Evolutionary conservation across 2,329 filamentous ascomycete species (phyloP).

Genomic region (Zasmidium citrigriseum): DNA sequence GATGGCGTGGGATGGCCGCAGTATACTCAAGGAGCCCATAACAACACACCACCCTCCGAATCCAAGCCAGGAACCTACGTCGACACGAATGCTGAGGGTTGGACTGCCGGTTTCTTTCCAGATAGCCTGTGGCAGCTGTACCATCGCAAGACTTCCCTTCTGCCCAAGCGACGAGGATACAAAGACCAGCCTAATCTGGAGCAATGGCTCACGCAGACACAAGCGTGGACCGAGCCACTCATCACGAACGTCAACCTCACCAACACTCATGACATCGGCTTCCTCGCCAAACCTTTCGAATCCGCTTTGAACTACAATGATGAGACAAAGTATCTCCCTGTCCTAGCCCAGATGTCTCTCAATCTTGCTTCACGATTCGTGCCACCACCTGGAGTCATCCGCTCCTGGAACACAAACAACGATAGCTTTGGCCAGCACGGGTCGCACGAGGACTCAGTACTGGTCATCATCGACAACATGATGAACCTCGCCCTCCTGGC

Average conservation of each 20-base stretch:
- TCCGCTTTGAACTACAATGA: slow-evolving; percentile 14
- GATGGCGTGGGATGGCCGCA: slow-evolving; percentile 17
- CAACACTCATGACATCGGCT: slow-evolving; percentile 20
- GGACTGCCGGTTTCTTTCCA: slow-evolving; percentile 20
- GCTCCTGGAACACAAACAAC: slow-evolving; percentile 19
- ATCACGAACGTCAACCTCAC: slow-evolving; percentile 17
- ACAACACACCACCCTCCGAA: slow-evolving; percentile 16
- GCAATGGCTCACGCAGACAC: slow-evolving; percentile 15
- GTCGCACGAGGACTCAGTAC: slow-evolving; percentile 17
- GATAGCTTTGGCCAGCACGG: slow-evolving; percentile 5
- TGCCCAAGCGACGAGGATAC: neutral
- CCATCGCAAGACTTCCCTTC: slow-evolving; percentile 2
- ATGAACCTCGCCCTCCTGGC: slow-evolving; percentile 22
- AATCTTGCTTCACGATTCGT: slow-evolving; percentile 19
- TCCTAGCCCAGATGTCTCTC: slow-evolving; percentile 15
- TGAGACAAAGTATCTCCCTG: slow-evolving; percentile 11
- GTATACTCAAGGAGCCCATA: slow-evolving; percentile 18
- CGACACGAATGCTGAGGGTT: slow-evolving; percentile 14
- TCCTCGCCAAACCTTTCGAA: slow-evolving; percentile 20
- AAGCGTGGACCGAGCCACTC: slow-evolving; percentile 19
- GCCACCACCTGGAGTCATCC: slow-evolving; percentile 15
- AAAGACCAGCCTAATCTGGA: slow-evolving; percentile 3
- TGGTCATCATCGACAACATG: slow-evolving; percentile 24
- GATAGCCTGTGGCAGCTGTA: slow-evolving; percentile 21
- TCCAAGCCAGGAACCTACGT: slow-evolving; percentile 12